phyloP scores from a whole-genome alignment of 352 stramenopile species.

The Thraustochytrium striatum region DNA sequence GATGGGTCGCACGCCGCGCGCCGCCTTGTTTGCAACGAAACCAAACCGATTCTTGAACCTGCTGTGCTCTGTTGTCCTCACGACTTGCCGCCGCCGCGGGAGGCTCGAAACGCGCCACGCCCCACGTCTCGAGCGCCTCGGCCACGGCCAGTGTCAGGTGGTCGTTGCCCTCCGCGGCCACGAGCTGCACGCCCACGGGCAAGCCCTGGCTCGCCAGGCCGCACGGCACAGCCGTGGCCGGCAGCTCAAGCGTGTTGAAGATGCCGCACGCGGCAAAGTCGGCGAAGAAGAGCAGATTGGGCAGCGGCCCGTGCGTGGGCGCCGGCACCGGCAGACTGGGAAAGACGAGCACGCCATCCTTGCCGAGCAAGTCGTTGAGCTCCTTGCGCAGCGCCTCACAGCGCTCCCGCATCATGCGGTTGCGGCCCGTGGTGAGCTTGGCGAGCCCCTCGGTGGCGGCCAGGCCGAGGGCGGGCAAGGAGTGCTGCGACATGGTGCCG shows the following conservation, averaged over 20 bases:
- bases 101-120: conserved; percentile 2
- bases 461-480: conserved; percentile 23
- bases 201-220: neutral
- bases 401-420: neutral
- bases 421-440: neutral
- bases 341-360: conserved; percentile 44
- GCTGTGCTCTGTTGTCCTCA: too few relatives aligned
- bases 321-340: conserved; percentile 43
- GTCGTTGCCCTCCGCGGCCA: conserved; percentile 10
- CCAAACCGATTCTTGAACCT: too few relatives aligned
- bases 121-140: conserved; percentile 4
- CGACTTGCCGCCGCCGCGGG: neutral
- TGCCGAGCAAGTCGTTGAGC: conserved; percentile 34
- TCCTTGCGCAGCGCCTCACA: conserved; percentile 11
- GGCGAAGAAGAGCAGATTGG: conserved; percentile 41
- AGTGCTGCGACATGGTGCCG: neutral
- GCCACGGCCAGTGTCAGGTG: conserved; percentile 31
- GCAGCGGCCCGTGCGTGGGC: conserved; percentile 33
- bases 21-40: too few relatives aligned
- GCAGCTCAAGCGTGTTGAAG: conserved; percentile 49
- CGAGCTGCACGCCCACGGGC: conserved; percentile 43
- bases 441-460: neutral
- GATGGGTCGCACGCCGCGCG: too few relatives aligned
- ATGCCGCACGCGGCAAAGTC: conserved; percentile 36
- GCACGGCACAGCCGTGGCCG: conserved; percentile 33